Evolutionary conservation across 2,329 filamentous ascomycete species (phyloP).

Genomic region (Trematosphaeria pertusa): DNA sequence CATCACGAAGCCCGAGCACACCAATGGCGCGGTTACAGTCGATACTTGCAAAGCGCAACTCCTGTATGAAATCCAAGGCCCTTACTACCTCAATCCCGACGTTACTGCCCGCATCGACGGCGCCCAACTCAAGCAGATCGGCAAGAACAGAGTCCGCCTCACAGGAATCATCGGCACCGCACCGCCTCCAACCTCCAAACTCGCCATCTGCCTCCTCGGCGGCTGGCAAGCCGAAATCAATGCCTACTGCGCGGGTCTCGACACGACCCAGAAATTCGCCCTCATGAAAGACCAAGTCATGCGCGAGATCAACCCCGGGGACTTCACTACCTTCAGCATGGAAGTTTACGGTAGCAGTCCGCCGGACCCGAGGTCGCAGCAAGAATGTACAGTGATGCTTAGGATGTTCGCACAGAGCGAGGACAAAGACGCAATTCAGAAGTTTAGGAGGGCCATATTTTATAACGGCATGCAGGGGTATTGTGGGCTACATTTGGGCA

Average conservation of each 20-base stretch:
- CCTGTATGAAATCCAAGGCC: conserved; percentile 46
- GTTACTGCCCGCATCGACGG: conserved; percentile 19
- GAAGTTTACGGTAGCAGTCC: conserved; percentile 28
- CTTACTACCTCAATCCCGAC: conserved; percentile 22
- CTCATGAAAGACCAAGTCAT: conserved; percentile 22
- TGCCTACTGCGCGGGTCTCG: conserved; percentile 24
- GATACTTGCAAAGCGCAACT: conserved; percentile 61
- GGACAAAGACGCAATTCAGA: conserved; percentile 20
- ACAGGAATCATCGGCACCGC: conserved; percentile 49
- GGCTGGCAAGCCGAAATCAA: conserved; percentile 34
- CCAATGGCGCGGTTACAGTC: conserved; percentile 46
- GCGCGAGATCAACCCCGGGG: conserved; percentile 10
- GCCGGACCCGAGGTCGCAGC: conserved; percentile 34
- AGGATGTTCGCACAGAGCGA: conserved; percentile 29
- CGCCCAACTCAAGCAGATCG: conserved; percentile 12
- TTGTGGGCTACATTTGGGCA: conserved; percentile 42
- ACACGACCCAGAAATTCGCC: conserved; percentile 22
- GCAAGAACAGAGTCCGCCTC: conserved; percentile 33
- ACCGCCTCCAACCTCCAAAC: conserved; percentile 58
- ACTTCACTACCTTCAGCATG: conserved; percentile 24
- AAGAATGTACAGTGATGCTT: conserved; percentile 42
- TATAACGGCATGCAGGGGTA: conserved; percentile 45
- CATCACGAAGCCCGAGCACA: conserved; percentile 37
- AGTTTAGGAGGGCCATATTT: conserved; percentile 21
- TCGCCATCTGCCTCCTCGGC: conserved; percentile 25